Evolutionary conservation across 768 basidiomycete species (phyloP).

Genomic region (Omphalotus guepiniiformis): DNA sequence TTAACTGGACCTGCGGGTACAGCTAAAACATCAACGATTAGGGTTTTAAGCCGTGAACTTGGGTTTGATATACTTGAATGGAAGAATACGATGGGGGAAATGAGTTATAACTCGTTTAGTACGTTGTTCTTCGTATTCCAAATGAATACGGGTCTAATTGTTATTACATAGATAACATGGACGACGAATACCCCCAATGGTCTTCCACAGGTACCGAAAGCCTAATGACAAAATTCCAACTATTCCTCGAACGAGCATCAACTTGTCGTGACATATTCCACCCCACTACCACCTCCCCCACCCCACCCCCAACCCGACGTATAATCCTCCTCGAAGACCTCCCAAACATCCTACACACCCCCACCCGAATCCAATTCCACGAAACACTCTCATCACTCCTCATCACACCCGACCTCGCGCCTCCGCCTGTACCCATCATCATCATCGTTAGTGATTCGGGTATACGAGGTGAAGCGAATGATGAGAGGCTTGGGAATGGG

Average conservation of each 20-base stretch:
- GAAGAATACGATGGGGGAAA: slow-evolving; percentile 63
- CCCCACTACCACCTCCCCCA: slow-evolving; percentile 2
- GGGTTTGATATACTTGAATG: slow-evolving; percentile 84
- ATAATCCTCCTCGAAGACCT: slow-evolving; percentile 85
- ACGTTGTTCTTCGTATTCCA: too few relatives aligned
- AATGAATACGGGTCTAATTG: too few relatives aligned
- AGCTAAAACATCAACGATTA: slow-evolving; percentile 85
- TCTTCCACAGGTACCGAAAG: too few relatives aligned
- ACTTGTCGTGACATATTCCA: slow-evolving; percentile 55
- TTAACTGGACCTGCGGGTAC: slow-evolving; percentile 88
- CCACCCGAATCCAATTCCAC: slow-evolving; percentile 71
- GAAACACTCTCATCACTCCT: slow-evolving; percentile 58
- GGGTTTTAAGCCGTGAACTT: slow-evolving; percentile 69
- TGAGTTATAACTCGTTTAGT: too few relatives aligned
- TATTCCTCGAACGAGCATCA: slow-evolving; percentile 69
- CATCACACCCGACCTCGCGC: slow-evolving; percentile 20
- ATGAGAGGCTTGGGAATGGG: slow-evolving; percentile 37
- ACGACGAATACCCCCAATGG: too few relatives aligned
- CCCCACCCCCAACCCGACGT: slow-evolving; percentile 23
- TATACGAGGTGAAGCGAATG: slow-evolving; percentile 61
- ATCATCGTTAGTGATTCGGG: slow-evolving; percentile 84
- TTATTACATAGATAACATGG: too few relatives aligned
- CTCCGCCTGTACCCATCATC: slow-evolving; percentile 60
- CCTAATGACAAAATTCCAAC: slow-evolving; percentile 71
- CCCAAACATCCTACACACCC: slow-evolving; percentile 79